phyloP scores from a whole-genome alignment of 2,329 filamentous ascomycete genomes.

The Pseudogymnoascus destructans region DNA sequence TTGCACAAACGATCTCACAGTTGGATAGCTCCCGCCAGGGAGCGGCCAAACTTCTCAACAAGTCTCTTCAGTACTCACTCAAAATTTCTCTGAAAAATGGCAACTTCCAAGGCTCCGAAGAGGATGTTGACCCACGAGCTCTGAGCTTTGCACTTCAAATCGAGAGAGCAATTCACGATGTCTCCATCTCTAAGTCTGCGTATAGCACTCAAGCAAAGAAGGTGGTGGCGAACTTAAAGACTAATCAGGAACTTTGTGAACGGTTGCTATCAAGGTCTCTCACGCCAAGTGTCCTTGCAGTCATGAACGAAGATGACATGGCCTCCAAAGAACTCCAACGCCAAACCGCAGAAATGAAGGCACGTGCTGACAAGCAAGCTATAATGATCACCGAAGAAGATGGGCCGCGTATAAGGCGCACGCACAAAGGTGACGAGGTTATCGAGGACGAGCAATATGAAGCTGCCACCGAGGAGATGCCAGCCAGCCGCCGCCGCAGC shows the following conservation, averaged over 20 bases:
- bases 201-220: conserved; percentile 56
- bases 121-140: conserved; percentile 50
- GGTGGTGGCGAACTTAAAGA: conserved; percentile 77
- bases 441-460: conserved; percentile 57
- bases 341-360: conserved; percentile 63
- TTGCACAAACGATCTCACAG: conserved; percentile 38
- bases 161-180: conserved; percentile 55
- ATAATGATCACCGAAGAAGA: conserved; percentile 64
- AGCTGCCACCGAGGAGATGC: conserved; percentile 26
- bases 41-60: conserved; percentile 57
- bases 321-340: conserved; percentile 79
- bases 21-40: conserved; percentile 53
- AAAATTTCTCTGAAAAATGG: conserved; percentile 53
- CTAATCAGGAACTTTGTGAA: conserved; percentile 65
- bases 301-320: conserved; percentile 83
- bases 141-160: conserved; percentile 65
- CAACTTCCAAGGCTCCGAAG: conserved; percentile 48
- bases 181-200: conserved; percentile 38
- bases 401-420: conserved; percentile 69
- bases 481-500: conserved; percentile 27
- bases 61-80: conserved; percentile 54
- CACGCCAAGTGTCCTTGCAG: conserved; percentile 62
- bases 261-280: conserved; percentile 62
- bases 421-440: conserved; percentile 89
- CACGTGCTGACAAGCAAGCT: conserved; percentile 67